Base-by-base conservation (phyloP, 2,329 filamentous ascomycete species). In the Sordariomycetes sp. region DNA sequence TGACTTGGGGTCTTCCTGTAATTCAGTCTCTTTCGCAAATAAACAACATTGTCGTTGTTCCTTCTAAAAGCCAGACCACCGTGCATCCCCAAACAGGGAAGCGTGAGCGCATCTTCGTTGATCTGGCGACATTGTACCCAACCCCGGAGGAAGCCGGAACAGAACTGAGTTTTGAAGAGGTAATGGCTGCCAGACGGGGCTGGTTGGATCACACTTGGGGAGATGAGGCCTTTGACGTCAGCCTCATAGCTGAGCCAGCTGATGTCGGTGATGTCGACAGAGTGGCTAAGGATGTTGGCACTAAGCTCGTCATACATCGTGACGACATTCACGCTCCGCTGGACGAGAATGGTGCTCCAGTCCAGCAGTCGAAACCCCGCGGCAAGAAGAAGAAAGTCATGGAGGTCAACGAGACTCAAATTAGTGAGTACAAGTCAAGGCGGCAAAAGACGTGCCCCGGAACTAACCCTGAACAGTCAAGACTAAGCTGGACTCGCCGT, bases 361-460 rank as follows among this genome's bases (percentile, higher is more conserved):
- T 66, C 42, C 55, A 66, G 29, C 58, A 59, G 21, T 46, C 57
- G 24, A 59, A 57, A 41, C 59, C 70, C 50, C 42, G 66, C 66
- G 50, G 63, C 12, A 80, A 75, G 54, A 85, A 80, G 52, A 79
- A 88, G 61, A 90, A 93, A 58, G 62, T 82, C 30, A 82, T 85
- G 61, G 87, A 95, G 50, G 68, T 88, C 36, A 88, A 88, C 47
- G 87, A 94, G 58, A 94, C 88, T 3, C 87, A 95, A 57, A 94
- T 90, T 34, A 86, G 86, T 93, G 65, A 64, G 81, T 68, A 18
- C 8, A 7, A 21, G 10, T 4, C 16, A 6, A 26, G 26, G 8
- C 16, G 4, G 11, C 10, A 18, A 10, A 11, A 20, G 20, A n/a
- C n/a, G 25, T 23, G n/a, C 14, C 9, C 23, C 9, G 14, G 26